Evolutionary conservation across 805 yeast genomes (phyloP).

Genomic region (Saccharomycopsis oosterbeekiorum): DNA sequence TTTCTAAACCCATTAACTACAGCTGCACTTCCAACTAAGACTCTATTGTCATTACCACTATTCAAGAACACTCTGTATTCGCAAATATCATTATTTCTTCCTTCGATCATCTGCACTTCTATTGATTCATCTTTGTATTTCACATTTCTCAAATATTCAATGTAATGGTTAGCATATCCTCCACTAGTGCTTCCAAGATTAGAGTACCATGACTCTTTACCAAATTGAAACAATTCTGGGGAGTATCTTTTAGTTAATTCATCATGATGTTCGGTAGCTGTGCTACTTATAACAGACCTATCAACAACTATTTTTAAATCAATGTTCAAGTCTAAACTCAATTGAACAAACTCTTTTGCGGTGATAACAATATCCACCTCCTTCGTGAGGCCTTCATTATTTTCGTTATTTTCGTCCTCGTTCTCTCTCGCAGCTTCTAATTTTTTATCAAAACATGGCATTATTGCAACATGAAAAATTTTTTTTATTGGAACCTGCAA

Average conservation of each 20-base stretch:
- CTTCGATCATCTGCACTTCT: slow-evolving; percentile 35
- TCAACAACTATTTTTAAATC: slow-evolving; percentile 24
- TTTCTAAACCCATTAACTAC: slow-evolving; percentile 87
- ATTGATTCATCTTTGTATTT: slow-evolving; percentile 20
- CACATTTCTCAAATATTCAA: slow-evolving; percentile 31
- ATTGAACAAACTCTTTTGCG: slow-evolving; percentile 72
- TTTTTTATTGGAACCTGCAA: slow-evolving; percentile 25
- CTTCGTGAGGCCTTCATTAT: slow-evolving; percentile 20
- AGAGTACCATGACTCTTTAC: slow-evolving; percentile 53
- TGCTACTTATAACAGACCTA: not conserved
- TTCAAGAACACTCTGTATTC: slow-evolving; percentile 50
- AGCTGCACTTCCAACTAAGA: slow-evolving; percentile 45
- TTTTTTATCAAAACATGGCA: slow-evolving; percentile 98
- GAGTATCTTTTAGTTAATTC: slow-evolving; percentile 25
- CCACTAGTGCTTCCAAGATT: slow-evolving; percentile 82
- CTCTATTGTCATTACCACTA: slow-evolving; percentile 22
- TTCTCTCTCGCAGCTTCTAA: slow-evolving; percentile 88
- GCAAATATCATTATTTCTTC: slow-evolving; percentile 68
- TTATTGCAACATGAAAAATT: slow-evolving; percentile 73
- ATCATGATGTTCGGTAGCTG: not conserved
- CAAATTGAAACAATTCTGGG: slow-evolving; percentile 57
- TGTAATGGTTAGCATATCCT: slow-evolving; percentile 71
- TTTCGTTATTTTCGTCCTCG: slow-evolving; percentile 30
- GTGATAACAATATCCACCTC: slow-evolving; percentile 96
- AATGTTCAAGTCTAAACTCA: slow-evolving; percentile 47